Evolutionary conservation across 1,139 yeast species (phyloP).

Genomic region (Lodderomyces orthopsilosis): DNA sequence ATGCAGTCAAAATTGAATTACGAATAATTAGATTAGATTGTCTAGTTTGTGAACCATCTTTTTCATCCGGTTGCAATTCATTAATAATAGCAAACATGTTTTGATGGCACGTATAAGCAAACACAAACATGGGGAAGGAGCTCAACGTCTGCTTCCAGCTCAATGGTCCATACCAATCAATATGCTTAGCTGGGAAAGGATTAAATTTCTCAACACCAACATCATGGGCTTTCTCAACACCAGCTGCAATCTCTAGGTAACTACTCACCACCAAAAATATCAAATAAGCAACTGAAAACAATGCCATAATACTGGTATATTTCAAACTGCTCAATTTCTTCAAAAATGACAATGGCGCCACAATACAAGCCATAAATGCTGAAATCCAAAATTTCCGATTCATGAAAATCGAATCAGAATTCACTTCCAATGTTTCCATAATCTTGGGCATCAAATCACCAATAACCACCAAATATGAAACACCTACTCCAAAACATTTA

Average conservation of each 20-base stretch:
- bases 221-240: conserved; percentile 13
- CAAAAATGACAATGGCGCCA: conserved; percentile 69
- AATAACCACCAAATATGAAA: conserved; percentile 81
- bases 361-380: conserved; percentile 55
- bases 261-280: conserved; percentile 70
- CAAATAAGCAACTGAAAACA: conserved; percentile 76
- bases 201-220: conserved; percentile 7
- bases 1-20: conserved; percentile 55
- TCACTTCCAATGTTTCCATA: conserved; percentile 40
- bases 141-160: conserved; percentile 36
- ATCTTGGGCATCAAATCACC: conserved; percentile 91
- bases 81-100: conserved; percentile 88
- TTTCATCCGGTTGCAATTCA: conserved; percentile 45
- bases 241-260: conserved; percentile 36
- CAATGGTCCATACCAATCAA: conserved; percentile 38
- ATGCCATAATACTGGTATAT: conserved; percentile 79
- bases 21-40: conserved; percentile 55
- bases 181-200: conserved; percentile 14
- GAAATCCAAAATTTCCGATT: conserved; percentile 71
- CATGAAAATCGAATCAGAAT: conserved; percentile 19
- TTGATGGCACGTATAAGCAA: conserved; percentile 95
- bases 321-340: conserved; percentile 79
- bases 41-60: conserved; percentile 46
- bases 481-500: conserved; percentile 86
- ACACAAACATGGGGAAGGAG: conserved; percentile 81